phyloP scores from a whole-genome alignment of 2,329 filamentous ascomycete genomes.

The Drechmeria coniospora region DNA sequence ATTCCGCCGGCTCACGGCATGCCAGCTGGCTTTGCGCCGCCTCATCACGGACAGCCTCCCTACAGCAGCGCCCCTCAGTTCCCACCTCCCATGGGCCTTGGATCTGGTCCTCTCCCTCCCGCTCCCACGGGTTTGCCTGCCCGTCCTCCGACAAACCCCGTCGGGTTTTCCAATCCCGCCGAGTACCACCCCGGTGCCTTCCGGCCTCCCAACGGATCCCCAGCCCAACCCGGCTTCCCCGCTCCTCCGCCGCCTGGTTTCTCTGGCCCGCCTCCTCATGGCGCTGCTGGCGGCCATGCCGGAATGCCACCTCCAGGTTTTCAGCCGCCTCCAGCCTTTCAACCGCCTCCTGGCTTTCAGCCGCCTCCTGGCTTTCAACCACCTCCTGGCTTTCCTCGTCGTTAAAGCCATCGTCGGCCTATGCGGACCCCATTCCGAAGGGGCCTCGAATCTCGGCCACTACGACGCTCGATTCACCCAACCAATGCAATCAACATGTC shows the following conservation, averaged over 20 bases:
- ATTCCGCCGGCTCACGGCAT: slow-evolving; percentile 19
- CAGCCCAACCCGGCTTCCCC: slow-evolving; percentile 23
- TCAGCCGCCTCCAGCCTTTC: slow-evolving; percentile 29
- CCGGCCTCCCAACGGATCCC: slow-evolving; percentile 22
- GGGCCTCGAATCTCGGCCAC: slow-evolving; percentile 2
- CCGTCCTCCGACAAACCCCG: slow-evolving; percentile 30
- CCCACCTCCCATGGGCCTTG: slow-evolving; percentile 13
- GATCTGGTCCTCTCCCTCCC: slow-evolving; percentile 26
- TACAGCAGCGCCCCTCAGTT: slow-evolving; percentile 15
- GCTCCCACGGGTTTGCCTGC: slow-evolving; percentile 35
- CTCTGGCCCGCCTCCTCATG: slow-evolving; percentile 17
- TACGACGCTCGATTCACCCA: neutral
- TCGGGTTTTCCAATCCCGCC: slow-evolving; percentile 28
- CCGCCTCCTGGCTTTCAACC: slow-evolving; percentile 24
- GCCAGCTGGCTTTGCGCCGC: slow-evolving; percentile 22
- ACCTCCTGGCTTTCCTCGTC: slow-evolving; percentile 22
- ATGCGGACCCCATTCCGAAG: neutral
- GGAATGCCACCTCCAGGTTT: slow-evolving; percentile 30
- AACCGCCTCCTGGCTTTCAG: slow-evolving; percentile 26
- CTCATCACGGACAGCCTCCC: slow-evolving; percentile 16
- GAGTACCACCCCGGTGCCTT: slow-evolving; percentile 30
- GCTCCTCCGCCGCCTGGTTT: slow-evolving; percentile 26
- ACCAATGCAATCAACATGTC: neutral
- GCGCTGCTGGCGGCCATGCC: slow-evolving; percentile 17
- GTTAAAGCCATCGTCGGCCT: slow-evolving; percentile 3